A percentile compares a stretch with the other conserved stretches of the same genome.
Evolutionary conservation across 1,284 basidiomycete species (phyloP).

Genomic region (Ceratobasidium sp.): DNA sequence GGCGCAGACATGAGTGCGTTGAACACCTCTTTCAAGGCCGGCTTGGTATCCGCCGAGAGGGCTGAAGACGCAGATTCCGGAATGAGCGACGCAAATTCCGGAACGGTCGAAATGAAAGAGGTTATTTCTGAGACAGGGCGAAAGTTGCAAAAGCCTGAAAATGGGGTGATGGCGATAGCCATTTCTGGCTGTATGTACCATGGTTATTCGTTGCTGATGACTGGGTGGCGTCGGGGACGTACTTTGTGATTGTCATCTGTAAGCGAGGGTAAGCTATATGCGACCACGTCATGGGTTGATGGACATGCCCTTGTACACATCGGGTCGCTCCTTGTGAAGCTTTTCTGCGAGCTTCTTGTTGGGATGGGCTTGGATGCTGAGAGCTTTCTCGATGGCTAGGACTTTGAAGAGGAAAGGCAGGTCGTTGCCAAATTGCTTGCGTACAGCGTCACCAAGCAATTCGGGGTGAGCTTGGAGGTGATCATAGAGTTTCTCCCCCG

Average conservation of each 20-base stretch:
- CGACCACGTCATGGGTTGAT: slow-evolving; percentile 43
- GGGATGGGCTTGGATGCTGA: slow-evolving; percentile 97
- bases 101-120: slow-evolving; percentile 68
- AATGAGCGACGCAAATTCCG: slow-evolving; percentile 80
- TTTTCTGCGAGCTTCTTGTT: slow-evolving; percentile 87
- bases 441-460: slow-evolving; percentile 71
- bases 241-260: slow-evolving; percentile 89
- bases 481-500: slow-evolving; percentile 59
- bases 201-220: not conserved
- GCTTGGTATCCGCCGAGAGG: slow-evolving; percentile 63
- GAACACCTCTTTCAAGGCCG: slow-evolving; percentile 76
- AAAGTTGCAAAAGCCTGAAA: slow-evolving; percentile 92
- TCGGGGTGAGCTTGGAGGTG: slow-evolving; percentile 70
- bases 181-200: slow-evolving; percentile 76
- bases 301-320: slow-evolving; percentile 85
- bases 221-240: not conserved
- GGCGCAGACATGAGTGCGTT: slow-evolving; percentile 80
- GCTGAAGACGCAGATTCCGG: slow-evolving; percentile 58
- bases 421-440: slow-evolving; percentile 72
- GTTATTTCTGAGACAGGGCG: slow-evolving; percentile 77
- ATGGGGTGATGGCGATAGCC: slow-evolving; percentile 93
- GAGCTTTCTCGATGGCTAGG: slow-evolving; percentile 89
- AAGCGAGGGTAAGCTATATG: slow-evolving; percentile 16
- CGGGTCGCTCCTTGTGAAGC: slow-evolving; percentile 76
- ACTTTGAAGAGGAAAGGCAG: slow-evolving; percentile 95